A percentile compares a stretch with the other conserved stretches of the same genome.
Conservation (phyloP, 2,329 filamentous ascomycete genomes). For the Arthrobotrys megalospora region DNA sequence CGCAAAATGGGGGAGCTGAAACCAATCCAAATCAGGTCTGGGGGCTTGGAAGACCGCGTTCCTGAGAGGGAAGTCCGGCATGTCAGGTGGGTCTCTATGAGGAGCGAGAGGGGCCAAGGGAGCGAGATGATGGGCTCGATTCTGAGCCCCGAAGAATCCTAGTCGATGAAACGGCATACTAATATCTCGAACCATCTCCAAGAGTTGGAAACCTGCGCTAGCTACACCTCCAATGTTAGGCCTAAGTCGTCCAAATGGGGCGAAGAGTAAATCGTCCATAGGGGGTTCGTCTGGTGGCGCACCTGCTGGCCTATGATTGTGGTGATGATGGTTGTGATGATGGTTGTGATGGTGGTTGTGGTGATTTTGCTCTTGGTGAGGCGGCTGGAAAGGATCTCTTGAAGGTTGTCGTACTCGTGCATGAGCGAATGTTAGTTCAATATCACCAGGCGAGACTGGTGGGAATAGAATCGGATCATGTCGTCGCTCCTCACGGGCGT, state of each 20-base stretch:
- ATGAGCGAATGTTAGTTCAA: conserved; percentile 61
- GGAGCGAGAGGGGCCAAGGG: conserved; percentile 62
- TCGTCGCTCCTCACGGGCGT: conserved; percentile 38
- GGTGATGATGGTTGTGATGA: conserved; percentile 47
- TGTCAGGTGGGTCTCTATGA: conserved; percentile 64
- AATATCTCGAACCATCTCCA: conserved; percentile 46
- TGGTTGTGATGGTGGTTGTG: conserved; percentile 60
- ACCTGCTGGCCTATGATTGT: conserved; percentile 60
- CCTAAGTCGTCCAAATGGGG: conserved; percentile 58
- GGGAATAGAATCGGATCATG: conserved; percentile 34
- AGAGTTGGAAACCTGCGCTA: conserved; percentile 47
- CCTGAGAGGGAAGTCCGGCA: conserved; percentile 44
- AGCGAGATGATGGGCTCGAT: neutral
- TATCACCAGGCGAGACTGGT: conserved; percentile 39
- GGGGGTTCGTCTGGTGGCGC: conserved; percentile 60
- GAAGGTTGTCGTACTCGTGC: conserved; percentile 60
- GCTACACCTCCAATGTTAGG: conserved; percentile 62
- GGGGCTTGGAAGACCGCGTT: conserved; percentile 62
- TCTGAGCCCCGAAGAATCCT: conserved; percentile 22
- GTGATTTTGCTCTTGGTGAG: conserved; percentile 66
- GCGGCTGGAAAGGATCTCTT: conserved; percentile 66
- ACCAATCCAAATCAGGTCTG: conserved; percentile 64
- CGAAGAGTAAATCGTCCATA: conserved; percentile 60
- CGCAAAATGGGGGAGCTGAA: conserved; percentile 65
- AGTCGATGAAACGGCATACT: conserved; percentile 59